These are phyloP conservation scores for Diaporthe sp. DNA, from an alignment of 2,329 filamentous ascomycete species.

Conservation along the genomic window DNA sequence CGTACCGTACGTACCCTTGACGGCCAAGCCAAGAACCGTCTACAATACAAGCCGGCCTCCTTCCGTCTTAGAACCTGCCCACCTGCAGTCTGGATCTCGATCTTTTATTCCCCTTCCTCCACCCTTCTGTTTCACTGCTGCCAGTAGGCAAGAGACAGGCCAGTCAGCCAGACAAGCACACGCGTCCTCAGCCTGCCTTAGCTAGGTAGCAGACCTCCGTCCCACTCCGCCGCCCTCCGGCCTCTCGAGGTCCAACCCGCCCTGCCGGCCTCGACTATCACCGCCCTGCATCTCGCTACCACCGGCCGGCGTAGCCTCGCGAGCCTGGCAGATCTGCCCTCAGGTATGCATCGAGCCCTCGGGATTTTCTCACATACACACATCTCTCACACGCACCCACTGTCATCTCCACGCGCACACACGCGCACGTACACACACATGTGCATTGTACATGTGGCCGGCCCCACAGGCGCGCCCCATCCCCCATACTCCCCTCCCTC, in stretches of 20 bases:
- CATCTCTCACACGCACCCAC: not conserved
- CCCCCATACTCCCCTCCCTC: not conserved
- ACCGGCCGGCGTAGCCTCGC: not conserved
- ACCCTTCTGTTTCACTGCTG: conserved; percentile 1
- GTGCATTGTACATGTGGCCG: conserved; percentile 21
- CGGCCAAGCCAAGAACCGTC: conserved; percentile 19
- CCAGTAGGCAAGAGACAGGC: not conserved
- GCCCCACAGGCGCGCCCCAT: conserved; percentile 18
- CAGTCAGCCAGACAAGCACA: conserved; percentile 1
- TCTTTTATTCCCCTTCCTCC: conserved; percentile 18
- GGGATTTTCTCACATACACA: too few relatives aligned
- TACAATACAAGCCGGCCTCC: not conserved
- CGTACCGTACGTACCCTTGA: not conserved
- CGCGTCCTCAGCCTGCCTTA: not conserved
- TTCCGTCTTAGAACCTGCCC: not conserved
- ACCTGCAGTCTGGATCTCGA: not conserved
- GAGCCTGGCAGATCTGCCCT: not conserved
- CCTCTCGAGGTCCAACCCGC: conserved; percentile 5
- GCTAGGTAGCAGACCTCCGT: conserved; percentile 3
- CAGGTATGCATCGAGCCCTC: not conserved
- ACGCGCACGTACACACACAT: not conserved
- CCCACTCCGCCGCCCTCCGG: conserved; percentile 30
- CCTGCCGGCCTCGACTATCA: conserved; percentile 6
- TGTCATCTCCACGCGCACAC: not conserved
- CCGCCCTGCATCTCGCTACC: conserved; percentile 25